Evolutionary conservation across 371 early-diverging fungal species (phyloP).

Genomic region (Rhizopus stolonifer): DNA sequence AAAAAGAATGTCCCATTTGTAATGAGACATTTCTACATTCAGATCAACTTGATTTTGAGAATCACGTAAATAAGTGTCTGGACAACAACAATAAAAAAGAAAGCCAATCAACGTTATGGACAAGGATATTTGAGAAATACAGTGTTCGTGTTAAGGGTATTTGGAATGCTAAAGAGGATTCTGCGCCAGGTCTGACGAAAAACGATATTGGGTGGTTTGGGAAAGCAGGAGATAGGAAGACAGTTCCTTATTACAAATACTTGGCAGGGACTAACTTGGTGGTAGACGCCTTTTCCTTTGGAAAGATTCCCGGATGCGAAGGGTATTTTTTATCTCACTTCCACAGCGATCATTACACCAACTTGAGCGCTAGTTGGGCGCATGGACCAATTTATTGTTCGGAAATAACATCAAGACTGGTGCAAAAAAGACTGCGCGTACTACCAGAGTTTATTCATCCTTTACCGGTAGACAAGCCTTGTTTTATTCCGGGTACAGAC

Average conservation of each 20-base stretch:
- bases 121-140: neutral
- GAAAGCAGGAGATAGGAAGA: neutral
- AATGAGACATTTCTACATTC: neutral
- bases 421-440: constrained; percentile 64
- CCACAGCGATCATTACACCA: constrained; percentile 90
- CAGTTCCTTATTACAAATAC: constrained; percentile 6
- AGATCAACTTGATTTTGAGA: neutral
- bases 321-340: constrained; percentile 90
- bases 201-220: constrained; percentile 12
- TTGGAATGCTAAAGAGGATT: constrained; percentile 12
- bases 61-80: constrained; percentile 5
- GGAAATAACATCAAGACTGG: constrained; percentile 79
- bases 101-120: neutral
- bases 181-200: constrained; percentile 12
- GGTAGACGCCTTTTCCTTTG: constrained; percentile 91
- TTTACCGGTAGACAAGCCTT: constrained; percentile 68
- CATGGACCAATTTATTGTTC: constrained; percentile 89
- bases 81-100: neutral
- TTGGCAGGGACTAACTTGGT: constrained; percentile 67
- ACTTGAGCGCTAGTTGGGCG: constrained; percentile 63
- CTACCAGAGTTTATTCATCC: constrained; percentile 48
- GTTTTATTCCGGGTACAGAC: constrained; percentile 9
- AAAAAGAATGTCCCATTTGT: constrained; percentile 1
- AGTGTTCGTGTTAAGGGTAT: constrained; percentile 11
- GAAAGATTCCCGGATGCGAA: constrained; percentile 64